Evolutionary conservation across 345 rosid species (phyloP).

Genomic region (Excoecaria agallocha): DNA sequence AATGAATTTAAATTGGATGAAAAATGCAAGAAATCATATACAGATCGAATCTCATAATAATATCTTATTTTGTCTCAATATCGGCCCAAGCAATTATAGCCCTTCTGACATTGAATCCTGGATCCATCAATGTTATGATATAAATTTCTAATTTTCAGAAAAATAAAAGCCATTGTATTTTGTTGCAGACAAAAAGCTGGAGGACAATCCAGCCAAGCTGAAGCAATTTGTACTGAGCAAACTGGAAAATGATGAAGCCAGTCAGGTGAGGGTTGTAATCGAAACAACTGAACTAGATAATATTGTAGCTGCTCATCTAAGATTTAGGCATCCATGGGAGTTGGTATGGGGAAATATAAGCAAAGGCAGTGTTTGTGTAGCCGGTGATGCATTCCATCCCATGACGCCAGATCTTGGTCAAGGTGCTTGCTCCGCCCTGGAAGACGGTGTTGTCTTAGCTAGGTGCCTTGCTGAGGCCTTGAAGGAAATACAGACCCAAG

Average conservation of each 20-base stretch:
- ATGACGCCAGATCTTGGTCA: conserved; percentile 75
- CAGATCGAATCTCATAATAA: too few relatives aligned
- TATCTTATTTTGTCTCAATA: too few relatives aligned
- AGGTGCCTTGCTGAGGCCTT: conserved; percentile 61
- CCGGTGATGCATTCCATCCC: conserved; percentile 73
- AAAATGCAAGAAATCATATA: too few relatives aligned
- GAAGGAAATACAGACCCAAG: not conserved
- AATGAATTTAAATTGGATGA: too few relatives aligned
- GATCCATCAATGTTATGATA: too few relatives aligned
- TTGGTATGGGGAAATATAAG: conserved; percentile 52
- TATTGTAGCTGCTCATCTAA: conserved; percentile 29
- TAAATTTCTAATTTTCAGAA: not conserved
- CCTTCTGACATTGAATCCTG: too few relatives aligned
- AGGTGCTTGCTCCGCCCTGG: conserved; percentile 67
- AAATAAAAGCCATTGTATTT: not conserved
- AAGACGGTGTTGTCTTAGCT: conserved; percentile 61
- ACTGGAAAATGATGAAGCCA: conserved; percentile 29
- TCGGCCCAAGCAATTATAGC: too few relatives aligned
- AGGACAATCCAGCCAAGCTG: conserved; percentile 32
- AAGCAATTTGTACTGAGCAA: conserved; percentile 47
- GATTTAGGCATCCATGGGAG: conserved; percentile 57
- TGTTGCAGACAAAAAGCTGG: conserved; percentile 16
- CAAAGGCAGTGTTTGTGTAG: conserved; percentile 56
- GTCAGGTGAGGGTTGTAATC: conserved; percentile 30
- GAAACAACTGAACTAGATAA: conserved; percentile 40